These are phyloP conservation scores for Teunomyces funiuensis DNA, from an alignment of 805 yeast genomes.

Conservation along the genomic window DNA sequence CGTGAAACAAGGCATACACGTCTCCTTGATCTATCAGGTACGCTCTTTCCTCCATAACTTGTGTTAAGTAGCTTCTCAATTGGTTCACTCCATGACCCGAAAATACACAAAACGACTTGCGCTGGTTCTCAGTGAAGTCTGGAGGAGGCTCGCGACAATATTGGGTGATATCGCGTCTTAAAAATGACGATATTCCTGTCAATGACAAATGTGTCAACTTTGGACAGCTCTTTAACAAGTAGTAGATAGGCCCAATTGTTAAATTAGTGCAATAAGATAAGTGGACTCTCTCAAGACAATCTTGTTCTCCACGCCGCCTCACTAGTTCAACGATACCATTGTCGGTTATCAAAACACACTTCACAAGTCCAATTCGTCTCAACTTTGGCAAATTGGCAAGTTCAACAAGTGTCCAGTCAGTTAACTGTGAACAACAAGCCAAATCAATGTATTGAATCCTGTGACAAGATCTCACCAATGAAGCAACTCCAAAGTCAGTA, in stretches of 20 bases:
- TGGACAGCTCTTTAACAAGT: slow-evolving; percentile 76
- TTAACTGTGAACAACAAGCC: slow-evolving; percentile 89
- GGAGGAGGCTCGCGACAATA: slow-evolving; percentile 92
- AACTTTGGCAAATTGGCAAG: slow-evolving; percentile 75
- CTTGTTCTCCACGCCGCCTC: slow-evolving; percentile 67
- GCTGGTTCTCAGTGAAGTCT: slow-evolving; percentile 86
- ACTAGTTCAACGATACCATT: slow-evolving; percentile 72
- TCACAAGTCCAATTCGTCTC: slow-evolving; percentile 89
- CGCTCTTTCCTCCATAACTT: slow-evolving; percentile 36
- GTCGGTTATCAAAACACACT: slow-evolving; percentile 85
- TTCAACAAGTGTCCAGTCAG: slow-evolving; percentile 78
- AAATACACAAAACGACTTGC: slow-evolving; percentile 85
- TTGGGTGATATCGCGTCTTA: slow-evolving; percentile 78
- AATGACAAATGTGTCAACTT: slow-evolving; percentile 84
- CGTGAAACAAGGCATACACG: slow-evolving; percentile 28
- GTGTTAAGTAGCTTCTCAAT: slow-evolving; percentile 67
- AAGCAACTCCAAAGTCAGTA: slow-evolving; percentile 83
- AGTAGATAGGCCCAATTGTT: slow-evolving; percentile 73
- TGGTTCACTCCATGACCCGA: slow-evolving; percentile 85
- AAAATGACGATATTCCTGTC: slow-evolving; percentile 89
- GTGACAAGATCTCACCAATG: slow-evolving; percentile 73
- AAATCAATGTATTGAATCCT: slow-evolving; percentile 89
- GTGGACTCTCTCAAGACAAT: slow-evolving; percentile 88
- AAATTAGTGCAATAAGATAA: slow-evolving; percentile 85
- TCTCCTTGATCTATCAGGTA: slow-evolving; percentile 35